Base-by-base conservation (phyloP, 2,329 filamentous ascomycete species). In the Hymenoscyphus infarciens region DNA sequence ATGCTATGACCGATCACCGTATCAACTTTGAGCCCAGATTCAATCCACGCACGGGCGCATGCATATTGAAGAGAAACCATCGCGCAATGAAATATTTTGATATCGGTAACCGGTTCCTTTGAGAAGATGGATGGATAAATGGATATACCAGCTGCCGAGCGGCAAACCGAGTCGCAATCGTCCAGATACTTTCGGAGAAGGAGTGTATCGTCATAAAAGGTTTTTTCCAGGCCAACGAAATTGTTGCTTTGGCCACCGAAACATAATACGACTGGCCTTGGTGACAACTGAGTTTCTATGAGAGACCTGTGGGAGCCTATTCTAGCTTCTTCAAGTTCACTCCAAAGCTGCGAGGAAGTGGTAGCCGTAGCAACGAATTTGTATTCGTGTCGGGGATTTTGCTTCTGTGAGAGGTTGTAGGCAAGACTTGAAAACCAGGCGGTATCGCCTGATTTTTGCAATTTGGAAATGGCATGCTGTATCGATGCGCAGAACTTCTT, bases 1-100 rank as follows among this genome's bases (percentile, higher is more conserved):
- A 79, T 74, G 59, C 74, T 77, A 61, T 79, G 77, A 0, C 77
- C 77, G 10, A 67, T 58, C 8, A 69, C 35, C 1, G 61, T 52
- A 31, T 33, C 56, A 11, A 63, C 56, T 22, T 39, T 15, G 3
- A 68, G 25, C 2, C 64, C 67, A 31, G 15, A 60, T n/a, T 67
- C 63, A 22, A 70, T 61, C 68, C 68, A 70, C 8, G 35, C 15
- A 38, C 52, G 61, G 1, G 68, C 67, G 42, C 42, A 66, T 3
- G 68, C 42, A 59, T 68, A 69, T 59, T 68, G 66, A 22, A 63
- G 45, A 0, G 67, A 56, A 38, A 70, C 66, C 3, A 64, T 27
- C 4, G 27, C 53, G n/a, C 53, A 61, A 22, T 70, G 68, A 6
- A 69, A 59, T 16, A 27, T 45, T 5, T 62, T 52, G 6, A 64